A percentile compares a stretch with the other conserved stretches of the same genome.
phyloP scores from a whole-genome alignment of 2,329 filamentous ascomycete genomes.

The Stagonosporopsis chrysanthemi region DNA sequence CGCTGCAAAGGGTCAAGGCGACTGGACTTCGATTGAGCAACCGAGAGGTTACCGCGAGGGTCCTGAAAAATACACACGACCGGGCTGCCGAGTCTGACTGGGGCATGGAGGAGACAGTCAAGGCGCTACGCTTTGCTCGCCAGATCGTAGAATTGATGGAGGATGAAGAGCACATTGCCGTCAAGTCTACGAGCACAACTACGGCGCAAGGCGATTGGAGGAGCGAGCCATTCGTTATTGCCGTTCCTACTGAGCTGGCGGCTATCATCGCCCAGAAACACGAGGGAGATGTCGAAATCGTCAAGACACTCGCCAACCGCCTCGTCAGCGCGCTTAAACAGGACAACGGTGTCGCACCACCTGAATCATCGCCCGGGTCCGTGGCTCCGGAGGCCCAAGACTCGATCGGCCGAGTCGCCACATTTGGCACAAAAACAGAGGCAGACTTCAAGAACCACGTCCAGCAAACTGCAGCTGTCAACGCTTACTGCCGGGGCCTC shows the following conservation, averaged over 20 bases:
- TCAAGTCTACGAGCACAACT: conserved; percentile 12
- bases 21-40: conserved; percentile 37
- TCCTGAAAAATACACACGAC: conserved; percentile 48
- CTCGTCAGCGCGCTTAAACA: conserved; percentile 48
- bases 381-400: background rate
- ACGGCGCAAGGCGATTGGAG: conserved; percentile 39
- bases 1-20: conserved; percentile 34
- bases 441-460: conserved; percentile 18
- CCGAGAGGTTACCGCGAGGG: conserved; percentile 36
- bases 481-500: conserved; percentile 31
- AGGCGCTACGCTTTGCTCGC: conserved; percentile 50
- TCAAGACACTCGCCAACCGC: conserved; percentile 51
- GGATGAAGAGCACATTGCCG: conserved; percentile 48
- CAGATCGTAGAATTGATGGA: conserved; percentile 54
- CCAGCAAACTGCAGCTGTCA: conserved; percentile 5
- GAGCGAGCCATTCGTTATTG: conserved; percentile 49
- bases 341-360: conserved; percentile 27
- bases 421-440: conserved; percentile 5
- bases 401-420: conserved; percentile 16
- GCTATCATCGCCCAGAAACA: conserved; percentile 51
- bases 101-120: conserved; percentile 47
- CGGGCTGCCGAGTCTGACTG: conserved; percentile 46
- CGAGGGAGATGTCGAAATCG: conserved; percentile 49
- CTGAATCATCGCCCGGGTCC: too few species aligned
- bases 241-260: conserved; percentile 54